phyloP scores from a whole-genome alignment of 345 rosid genomes.

The Erodium maritimum region DNA sequence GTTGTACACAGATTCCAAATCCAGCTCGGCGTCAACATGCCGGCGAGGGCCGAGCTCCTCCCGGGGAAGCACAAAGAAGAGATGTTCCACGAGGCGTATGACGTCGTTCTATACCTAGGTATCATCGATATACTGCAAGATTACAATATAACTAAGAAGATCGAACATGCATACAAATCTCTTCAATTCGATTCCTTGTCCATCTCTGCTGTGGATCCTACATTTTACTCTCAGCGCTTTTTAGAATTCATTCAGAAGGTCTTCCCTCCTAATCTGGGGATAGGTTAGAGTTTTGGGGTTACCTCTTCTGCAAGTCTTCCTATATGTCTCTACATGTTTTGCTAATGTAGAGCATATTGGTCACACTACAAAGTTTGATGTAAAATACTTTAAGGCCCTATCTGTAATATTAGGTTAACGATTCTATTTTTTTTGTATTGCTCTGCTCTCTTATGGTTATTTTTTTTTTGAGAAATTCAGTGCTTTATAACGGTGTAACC shows the following conservation, averaged over 20 bases:
- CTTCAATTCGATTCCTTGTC: conserved; percentile 80
- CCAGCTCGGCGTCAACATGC: conserved; percentile 97
- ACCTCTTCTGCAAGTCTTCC: background rate
- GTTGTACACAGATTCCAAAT: conserved; percentile 58
- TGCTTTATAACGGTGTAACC: no score
- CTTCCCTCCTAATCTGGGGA: conserved; percentile 39
- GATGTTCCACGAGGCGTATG: conserved; percentile 53
- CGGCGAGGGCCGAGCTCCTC: conserved; percentile 77
- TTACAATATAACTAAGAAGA: conserved; percentile 79
- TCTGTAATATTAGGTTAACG: no score
- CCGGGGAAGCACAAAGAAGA: conserved; percentile 67
- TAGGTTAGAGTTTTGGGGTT: background rate
- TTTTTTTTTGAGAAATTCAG: no score
- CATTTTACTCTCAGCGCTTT: conserved; percentile 66
- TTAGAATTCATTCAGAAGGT: conserved; percentile 71
- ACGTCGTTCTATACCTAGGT: conserved; percentile 85
- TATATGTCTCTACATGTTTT: no score
- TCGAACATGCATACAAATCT: conserved; percentile 89
- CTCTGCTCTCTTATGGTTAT: no score
- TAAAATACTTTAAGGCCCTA: no score
- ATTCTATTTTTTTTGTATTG: no score
- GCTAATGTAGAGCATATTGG: no score
- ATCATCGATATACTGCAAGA: conserved; percentile 89
- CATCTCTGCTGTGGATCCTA: conserved; percentile 86
- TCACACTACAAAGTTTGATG: no score